Conservation (phyloP, 768 basidiomycete genomes). For the Mycena chlorophos region DNA sequence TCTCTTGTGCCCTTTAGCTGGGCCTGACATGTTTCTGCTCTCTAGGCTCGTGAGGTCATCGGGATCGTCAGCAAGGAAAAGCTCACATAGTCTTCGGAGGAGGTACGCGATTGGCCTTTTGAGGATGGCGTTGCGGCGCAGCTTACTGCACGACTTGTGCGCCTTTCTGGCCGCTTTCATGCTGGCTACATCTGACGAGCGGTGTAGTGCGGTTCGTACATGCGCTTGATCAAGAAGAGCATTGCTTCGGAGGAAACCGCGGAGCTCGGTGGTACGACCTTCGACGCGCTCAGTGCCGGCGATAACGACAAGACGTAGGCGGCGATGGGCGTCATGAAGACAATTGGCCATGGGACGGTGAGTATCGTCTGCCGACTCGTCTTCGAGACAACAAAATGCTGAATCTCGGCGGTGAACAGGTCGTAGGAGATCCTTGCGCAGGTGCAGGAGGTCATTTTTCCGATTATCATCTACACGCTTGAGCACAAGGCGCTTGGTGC, state of each 20-base stretch:
- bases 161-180: conserved; percentile 23
- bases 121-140: conserved; percentile 82
- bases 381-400: background rate
- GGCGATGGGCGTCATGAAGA: conserved; percentile 86
- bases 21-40: too few relatives aligned
- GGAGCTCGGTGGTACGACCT: conserved; percentile 44
- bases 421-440: conserved; percentile 74
- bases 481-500: conserved; percentile 75
- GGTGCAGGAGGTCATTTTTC: conserved; percentile 79
- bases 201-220: conserved; percentile 81
- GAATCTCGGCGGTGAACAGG: conserved; percentile 67
- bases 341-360: conserved; percentile 78
- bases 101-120: too few relatives aligned
- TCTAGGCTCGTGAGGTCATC: too few relatives aligned
- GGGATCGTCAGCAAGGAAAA: too few relatives aligned
- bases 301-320: conserved; percentile 87
- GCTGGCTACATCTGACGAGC: background rate
- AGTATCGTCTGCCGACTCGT: conserved; percentile 28
- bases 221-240: conserved; percentile 73
- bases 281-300: conserved; percentile 55
- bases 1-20: too few relatives aligned
- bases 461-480: conserved; percentile 73
- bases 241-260: conserved; percentile 53
- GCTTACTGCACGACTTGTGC: conserved; percentile 74
- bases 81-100: too few relatives aligned